phyloP scores from a whole-genome alignment of 2,329 filamentous ascomycete species.

The Aspergillus niger region DNA sequence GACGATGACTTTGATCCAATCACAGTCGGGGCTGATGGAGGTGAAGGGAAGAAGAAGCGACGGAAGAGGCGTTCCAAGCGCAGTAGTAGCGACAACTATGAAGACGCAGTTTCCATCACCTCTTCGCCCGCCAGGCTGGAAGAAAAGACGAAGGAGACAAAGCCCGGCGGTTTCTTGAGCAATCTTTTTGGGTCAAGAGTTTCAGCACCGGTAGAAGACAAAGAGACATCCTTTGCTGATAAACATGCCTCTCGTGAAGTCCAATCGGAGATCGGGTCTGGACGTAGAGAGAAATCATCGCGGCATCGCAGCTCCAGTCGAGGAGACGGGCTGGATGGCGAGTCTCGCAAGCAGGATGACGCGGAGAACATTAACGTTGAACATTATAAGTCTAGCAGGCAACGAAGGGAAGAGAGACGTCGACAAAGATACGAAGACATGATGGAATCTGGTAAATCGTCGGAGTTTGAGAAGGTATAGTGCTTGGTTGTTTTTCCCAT shows the following conservation, averaged over 20 bases:
- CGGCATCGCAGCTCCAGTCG: slow-evolving; percentile 41
- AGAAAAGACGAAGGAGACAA: slow-evolving; percentile 37
- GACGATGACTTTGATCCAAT: slow-evolving; percentile 16
- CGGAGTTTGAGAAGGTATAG: slow-evolving; percentile 44
- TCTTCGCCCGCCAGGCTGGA: slow-evolving; percentile 37
- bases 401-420: slow-evolving; percentile 39
- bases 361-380: slow-evolving; percentile 41
- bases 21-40: slow-evolving; percentile 16
- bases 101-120: slow-evolving; percentile 40
- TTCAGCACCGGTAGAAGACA: slow-evolving; percentile 31
- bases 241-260: slow-evolving; percentile 34
- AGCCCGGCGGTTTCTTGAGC: slow-evolving; percentile 37
- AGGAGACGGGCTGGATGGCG: slow-evolving; percentile 43
- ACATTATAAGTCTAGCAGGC: slow-evolving; percentile 35
- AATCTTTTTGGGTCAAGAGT: slow-evolving; percentile 43
- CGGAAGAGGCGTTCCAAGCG: slow-evolving; percentile 32
- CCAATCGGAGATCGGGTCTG: slow-evolving; percentile 39
- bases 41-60: slow-evolving; percentile 30
- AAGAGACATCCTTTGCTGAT: slow-evolving; percentile 30
- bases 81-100: slow-evolving; percentile 31
- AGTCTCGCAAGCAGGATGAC: slow-evolving; percentile 38
- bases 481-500: slow-evolving; percentile 32
- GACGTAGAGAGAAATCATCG: slow-evolving; percentile 49
- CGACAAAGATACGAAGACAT: slow-evolving; percentile 42
- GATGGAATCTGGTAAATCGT: slow-evolving; percentile 34